These are phyloP conservation scores for Podaxis sp. DNA, from an alignment of 768 basidiomycete species.

Conservation along the genomic window DNA sequence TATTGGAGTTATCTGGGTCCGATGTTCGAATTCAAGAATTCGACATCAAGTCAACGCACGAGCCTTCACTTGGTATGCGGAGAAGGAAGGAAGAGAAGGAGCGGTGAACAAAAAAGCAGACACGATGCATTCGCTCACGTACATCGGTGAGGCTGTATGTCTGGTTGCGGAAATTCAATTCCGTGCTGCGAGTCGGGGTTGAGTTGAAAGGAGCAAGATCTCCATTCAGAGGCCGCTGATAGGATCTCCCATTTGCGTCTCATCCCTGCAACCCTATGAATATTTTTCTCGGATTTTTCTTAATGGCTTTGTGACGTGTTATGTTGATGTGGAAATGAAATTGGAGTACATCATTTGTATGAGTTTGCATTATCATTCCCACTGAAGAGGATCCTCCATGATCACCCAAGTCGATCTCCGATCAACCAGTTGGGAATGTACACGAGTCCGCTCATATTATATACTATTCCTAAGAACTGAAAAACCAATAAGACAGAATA, in stretches of 20 bases:
- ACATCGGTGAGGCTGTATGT: not conserved
- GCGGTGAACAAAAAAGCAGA: not conserved
- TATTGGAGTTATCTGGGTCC: not conserved
- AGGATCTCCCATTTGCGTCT: conserved; percentile 4
- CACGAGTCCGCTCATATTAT: conserved; percentile 3
- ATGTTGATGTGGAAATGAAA: conserved; percentile 1
- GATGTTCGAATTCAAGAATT: conserved; percentile 7
- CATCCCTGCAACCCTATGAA: not conserved
- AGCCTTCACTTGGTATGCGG: not conserved
- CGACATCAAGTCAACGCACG: conserved; percentile 3
- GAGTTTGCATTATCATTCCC: not conserved
- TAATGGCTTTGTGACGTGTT: not conserved
- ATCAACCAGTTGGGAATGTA: not conserved
- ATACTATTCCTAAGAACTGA: conserved; percentile 1
- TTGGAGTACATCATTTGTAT: not conserved
- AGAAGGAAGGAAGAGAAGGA: not conserved
- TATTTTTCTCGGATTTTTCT: not conserved
- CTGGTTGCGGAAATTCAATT: not conserved
- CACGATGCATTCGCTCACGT: not conserved
- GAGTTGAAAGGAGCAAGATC: conserved; percentile 6
- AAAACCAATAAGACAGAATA: conserved; percentile 9
- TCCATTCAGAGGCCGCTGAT: conserved; percentile 7
- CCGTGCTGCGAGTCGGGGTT: not conserved
- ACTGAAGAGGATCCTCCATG: not conserved
- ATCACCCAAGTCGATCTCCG: not conserved